Evolutionary conservation across 2,329 filamentous ascomycete genomes (phyloP).

Genomic region (Anthostomella pinea): DNA sequence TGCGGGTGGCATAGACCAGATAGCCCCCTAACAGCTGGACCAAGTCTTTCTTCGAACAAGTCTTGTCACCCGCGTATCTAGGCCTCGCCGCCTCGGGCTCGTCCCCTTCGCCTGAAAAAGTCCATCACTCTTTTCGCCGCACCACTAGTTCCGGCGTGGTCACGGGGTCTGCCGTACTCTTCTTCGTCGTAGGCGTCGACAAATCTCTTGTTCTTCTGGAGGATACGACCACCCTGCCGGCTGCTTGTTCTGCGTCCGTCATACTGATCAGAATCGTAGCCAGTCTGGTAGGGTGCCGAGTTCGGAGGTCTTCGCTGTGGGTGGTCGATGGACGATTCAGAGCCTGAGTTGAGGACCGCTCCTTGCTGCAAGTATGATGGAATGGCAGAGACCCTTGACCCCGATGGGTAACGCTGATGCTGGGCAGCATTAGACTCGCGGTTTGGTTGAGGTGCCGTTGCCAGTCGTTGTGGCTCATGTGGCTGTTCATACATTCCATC

Average conservation of each 20-base stretch:
- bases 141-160: constrained; percentile 78
- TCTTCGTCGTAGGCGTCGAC: constrained; percentile 84
- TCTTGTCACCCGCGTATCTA: too few relatives aligned
- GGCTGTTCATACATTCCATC: constrained; percentile 38
- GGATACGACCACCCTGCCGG: constrained; percentile 47
- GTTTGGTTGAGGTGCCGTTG: constrained; percentile 18
- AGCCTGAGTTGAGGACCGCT: constrained; percentile 47
- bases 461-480: constrained; percentile 32
- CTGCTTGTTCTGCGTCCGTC: constrained; percentile 39
- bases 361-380: constrained; percentile 48
- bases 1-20: too few relatives aligned
- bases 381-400: constrained; percentile 42
- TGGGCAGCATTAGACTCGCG: constrained; percentile 36
- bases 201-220: constrained; percentile 87
- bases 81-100: constrained; percentile 61
- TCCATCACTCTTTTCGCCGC: constrained; percentile 95
- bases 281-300: constrained; percentile 43
- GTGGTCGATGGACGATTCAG: constrained; percentile 52
- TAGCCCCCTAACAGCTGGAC: too few relatives aligned
- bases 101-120: constrained; percentile 87
- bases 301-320: constrained; percentile 40
- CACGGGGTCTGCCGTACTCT: constrained; percentile 52
- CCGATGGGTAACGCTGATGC: constrained; percentile 41
- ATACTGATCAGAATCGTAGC: constrained; percentile 43
- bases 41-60: too few relatives aligned